A percentile compares a stretch with the other conserved stretches of the same genome.
Evolutionary conservation across 768 basidiomycete species (phyloP).

Genomic region (Mycena alexandri): DNA sequence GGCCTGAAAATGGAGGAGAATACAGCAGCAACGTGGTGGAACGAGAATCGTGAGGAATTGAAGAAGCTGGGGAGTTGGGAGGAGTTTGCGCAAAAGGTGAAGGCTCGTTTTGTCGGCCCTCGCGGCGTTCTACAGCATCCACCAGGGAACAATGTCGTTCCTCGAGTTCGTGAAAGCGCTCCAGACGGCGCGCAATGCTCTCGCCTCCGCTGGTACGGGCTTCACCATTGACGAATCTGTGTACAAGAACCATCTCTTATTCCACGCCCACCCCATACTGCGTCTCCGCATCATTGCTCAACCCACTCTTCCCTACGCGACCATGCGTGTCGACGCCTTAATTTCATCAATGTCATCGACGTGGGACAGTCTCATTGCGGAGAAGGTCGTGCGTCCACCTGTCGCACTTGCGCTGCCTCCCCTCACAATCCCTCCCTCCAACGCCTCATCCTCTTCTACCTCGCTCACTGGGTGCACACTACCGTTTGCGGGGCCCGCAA

Average conservation of each 20-base stretch:
- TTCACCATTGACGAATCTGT: neutral
- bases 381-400: neutral
- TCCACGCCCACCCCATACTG: neutral
- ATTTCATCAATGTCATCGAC: neutral
- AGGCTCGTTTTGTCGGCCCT: neutral
- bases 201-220: neutral
- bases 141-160: neutral
- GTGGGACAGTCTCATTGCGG: constrained; percentile 1
- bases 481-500: no score
- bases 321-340: neutral
- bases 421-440: neutral
- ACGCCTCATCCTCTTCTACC: neutral
- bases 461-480: no score
- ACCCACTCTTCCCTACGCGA: neutral
- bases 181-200: neutral
- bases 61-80: neutral
- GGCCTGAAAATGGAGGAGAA: neutral
- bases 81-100: neutral
- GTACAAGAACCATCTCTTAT: neutral
- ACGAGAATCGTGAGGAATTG: neutral
- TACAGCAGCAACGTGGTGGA: constrained; percentile 1
- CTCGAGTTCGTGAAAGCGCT: neutral
- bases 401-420: neutral
- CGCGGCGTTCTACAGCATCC: neutral
- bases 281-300: neutral